Conservation (phyloP, 2,329 filamentous ascomycete genomes). For the Paradendryphiella salina region DNA sequence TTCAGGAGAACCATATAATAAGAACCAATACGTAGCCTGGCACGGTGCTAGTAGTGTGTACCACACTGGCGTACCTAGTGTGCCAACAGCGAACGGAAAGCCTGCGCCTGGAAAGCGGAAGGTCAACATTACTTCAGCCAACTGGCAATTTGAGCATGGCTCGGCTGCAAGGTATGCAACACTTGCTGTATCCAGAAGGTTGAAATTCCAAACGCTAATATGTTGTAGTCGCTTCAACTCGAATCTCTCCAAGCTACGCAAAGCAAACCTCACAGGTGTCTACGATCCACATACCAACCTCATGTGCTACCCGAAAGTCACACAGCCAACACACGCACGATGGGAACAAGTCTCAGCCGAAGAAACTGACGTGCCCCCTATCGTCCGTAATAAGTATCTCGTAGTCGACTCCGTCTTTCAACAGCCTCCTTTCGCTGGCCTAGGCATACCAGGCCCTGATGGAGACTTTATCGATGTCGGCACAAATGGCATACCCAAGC, state of each 20-base stretch:
- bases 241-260: constrained; percentile 68
- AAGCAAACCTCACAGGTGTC: constrained; percentile 70
- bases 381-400: constrained; percentile 64
- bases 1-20: constrained; percentile 88
- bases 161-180: constrained; percentile 78
- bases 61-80: constrained; percentile 76
- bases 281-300: constrained; percentile 95
- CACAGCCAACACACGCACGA: constrained; percentile 85
- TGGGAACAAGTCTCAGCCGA: constrained; percentile 71
- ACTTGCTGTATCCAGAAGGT: not conserved
- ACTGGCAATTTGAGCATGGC: constrained; percentile 96
- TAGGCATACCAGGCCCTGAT: constrained; percentile 64
- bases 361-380: constrained; percentile 53
- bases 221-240: constrained; percentile 77
- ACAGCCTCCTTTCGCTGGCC: constrained; percentile 60
- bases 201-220: constrained; percentile 22
- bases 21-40: constrained; percentile 99
- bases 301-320: constrained; percentile 83
- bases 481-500: constrained; percentile 61
- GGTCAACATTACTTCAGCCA: constrained; percentile 86
- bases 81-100: constrained; percentile 76
- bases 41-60: constrained; percentile 96
- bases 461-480: constrained; percentile 55
- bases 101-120: constrained; percentile 74
- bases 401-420: constrained; percentile 65